Conservation (phyloP, 495 filamentous ascomycete species). For the Neurospora sp. region DNA sequence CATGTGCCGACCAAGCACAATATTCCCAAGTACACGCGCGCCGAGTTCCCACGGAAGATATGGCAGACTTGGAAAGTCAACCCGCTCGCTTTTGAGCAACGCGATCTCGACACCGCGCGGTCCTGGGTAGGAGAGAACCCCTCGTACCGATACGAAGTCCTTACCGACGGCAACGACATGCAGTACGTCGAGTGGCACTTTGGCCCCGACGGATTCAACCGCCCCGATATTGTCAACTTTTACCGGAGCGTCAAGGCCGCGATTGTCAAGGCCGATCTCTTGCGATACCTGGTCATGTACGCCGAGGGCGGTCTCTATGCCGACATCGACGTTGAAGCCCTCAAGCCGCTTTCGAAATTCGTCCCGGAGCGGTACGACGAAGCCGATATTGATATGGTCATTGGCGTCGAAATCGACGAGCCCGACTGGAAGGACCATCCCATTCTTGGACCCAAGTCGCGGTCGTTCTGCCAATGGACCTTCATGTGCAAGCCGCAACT, state of each 20-base stretch:
- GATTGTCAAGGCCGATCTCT: conserved; percentile 52
- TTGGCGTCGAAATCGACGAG: conserved; percentile 58
- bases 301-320: conserved; percentile 49
- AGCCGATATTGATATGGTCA: conserved; percentile 47
- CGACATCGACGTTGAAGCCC: conserved; percentile 49
- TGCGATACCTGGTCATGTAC: conserved; percentile 49
- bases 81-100: conserved; percentile 45
- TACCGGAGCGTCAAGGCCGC: conserved; percentile 46
- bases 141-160: conserved; percentile 49
- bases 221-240: conserved; percentile 48
- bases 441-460: conserved; percentile 51
- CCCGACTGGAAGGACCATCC: conserved; percentile 49
- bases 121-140: conserved; percentile 52
- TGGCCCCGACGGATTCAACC: conserved; percentile 46
- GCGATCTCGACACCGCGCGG: conserved; percentile 41
- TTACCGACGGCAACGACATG: conserved; percentile 52
- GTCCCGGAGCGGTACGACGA: conserved; percentile 39
- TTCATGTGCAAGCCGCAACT: conserved; percentile 53
- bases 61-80: conserved; percentile 63
- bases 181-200: conserved; percentile 51
- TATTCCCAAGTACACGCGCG: conserved; percentile 8
- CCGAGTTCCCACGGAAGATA: conserved; percentile 33
- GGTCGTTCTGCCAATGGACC: conserved; percentile 62
- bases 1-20: background rate
- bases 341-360: conserved; percentile 39